Evolutionary conservation across 768 basidiomycete species (phyloP).

Genomic region (Mycena maculata): DNA sequence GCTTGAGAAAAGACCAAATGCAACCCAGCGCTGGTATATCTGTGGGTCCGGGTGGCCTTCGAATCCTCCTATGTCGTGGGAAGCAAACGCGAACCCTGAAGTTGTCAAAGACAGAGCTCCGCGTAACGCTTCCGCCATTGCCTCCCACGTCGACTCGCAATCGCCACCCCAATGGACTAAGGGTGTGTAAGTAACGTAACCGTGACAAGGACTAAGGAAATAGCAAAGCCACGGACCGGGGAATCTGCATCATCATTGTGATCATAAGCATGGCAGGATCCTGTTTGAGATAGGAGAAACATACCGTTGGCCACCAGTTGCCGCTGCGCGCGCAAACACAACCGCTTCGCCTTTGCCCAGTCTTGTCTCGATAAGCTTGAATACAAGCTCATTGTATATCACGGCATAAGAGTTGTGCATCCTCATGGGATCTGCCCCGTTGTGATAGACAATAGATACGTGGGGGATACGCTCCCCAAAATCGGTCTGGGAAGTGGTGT

Average conservation of each 20-base stretch:
- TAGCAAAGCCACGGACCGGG: constrained; percentile 28
- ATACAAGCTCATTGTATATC: constrained; percentile 78
- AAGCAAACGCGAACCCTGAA: constrained; percentile 79
- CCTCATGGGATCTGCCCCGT: constrained; percentile 74
- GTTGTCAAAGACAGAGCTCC: constrained; percentile 73
- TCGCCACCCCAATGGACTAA: constrained; percentile 76
- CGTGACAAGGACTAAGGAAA: neutral
- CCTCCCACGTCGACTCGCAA: constrained; percentile 81
- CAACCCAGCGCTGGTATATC: constrained; percentile 82
- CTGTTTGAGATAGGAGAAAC: neutral
- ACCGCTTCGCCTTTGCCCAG: constrained; percentile 75
- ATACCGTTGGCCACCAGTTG: constrained; percentile 77
- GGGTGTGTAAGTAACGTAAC: neutral
- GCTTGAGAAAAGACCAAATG: constrained; percentile 80
- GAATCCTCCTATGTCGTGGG: constrained; percentile 84
- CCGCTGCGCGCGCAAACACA: constrained; percentile 75
- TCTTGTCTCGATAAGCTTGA: constrained; percentile 65
- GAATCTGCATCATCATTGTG: constrained; percentile 42
- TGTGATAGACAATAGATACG: constrained; percentile 67
- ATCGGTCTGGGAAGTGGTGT: constrained; percentile 62
- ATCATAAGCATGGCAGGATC: constrained; percentile 1
- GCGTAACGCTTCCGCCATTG: constrained; percentile 80
- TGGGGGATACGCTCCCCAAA: constrained; percentile 85
- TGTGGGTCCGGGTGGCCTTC: constrained; percentile 78
- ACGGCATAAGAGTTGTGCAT: constrained; percentile 81